Evolutionary conservation across 140 eudicot species (phyloP), one percentile per base, ranked within the genome.

Genomic region (Ambrosia hybrid): DNA sequence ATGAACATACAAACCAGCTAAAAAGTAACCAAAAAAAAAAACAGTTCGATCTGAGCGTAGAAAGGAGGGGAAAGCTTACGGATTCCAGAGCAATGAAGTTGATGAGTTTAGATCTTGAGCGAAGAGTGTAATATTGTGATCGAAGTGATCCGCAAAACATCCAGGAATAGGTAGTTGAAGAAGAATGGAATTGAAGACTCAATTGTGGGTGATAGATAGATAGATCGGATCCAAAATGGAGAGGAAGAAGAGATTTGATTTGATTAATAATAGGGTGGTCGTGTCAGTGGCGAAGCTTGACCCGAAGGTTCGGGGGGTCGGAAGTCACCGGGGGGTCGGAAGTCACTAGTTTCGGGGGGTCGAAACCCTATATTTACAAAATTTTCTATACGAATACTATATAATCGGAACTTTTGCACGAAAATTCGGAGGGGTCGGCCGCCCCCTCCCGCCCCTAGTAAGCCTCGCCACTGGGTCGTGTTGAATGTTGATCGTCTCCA

Each of bases 171-270:
- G 30, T 21, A 21, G 30, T 21, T 21, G 30, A 21, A 21, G 30
- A 21, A 21, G 30, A 21, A 21, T 21, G 30, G 30, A 21, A 21
- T 21, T 21, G 30, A 21, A 21, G 30, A 0, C 30, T 21, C 51
- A 45, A 45, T 6, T 2, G 65, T 45, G 51, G 65, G 30, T 21
- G 74, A 5, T 9, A 7, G 74, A 67, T 3, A 21, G 30, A 34
- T 52, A 58, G 76, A 75, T 79, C 66, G 76, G 83, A 74, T 79
- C 83, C 62, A 60, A 53, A 66, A 65, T 60, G 67, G 13, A 41
- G 7, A 8, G 52, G 33, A 34, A 15, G 70, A 57, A 30, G 80
- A 60, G 48, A 72, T 26, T 14, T 5, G 51, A 45, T 45, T 21
- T 21, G 30, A 21, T 21, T 21, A 21, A 21, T 21, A 21, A 5